Evolutionary conservation across 179 eudicot species (phyloP).

Genomic region (Dionaea muscipula): DNA sequence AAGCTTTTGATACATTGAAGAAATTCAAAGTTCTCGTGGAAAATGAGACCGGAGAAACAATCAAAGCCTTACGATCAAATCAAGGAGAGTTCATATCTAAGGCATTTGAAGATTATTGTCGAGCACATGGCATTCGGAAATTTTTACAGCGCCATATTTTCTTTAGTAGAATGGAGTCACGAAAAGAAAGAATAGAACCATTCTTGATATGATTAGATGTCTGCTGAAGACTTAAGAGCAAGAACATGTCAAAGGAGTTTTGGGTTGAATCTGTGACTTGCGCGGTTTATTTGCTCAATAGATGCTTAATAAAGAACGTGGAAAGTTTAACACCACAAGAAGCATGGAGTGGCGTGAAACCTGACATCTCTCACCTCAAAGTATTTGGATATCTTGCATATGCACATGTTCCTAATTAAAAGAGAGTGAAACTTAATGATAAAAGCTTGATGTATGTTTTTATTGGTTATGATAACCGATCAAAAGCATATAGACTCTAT

Average conservation of each 20-base stretch:
- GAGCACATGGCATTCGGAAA: conserved; percentile 1
- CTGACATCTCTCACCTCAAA: neutral
- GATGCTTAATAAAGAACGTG: conserved; percentile 3
- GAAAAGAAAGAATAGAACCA: conserved; percentile 5
- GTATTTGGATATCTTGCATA: conserved; percentile 8
- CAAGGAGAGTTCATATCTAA: conserved; percentile 4
- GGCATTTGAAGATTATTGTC: neutral
- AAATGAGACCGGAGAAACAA: neutral
- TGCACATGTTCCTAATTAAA: conserved; percentile 3
- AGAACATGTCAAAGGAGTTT: conserved; percentile 6
- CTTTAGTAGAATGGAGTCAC: conserved; percentile 4
- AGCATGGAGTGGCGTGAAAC: conserved; percentile 7
- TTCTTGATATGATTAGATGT: conserved; percentile 5
- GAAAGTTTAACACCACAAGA: conserved; percentile 2
- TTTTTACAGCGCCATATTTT: neutral
- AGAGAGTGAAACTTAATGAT: neutral
- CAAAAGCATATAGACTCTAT: neutral
- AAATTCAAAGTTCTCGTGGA: conserved; percentile 1
- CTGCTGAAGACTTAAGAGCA: conserved; percentile 2
- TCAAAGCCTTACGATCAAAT: neutral
- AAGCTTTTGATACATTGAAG: conserved; percentile 2
- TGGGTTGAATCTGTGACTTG: neutral
- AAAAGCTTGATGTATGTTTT: neutral
- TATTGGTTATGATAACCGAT: neutral
- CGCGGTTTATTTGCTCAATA: conserved; percentile 4